Evolutionary conservation across 108 stramenopile genomes (phyloP).

Genomic region (Fistulifera pelliculosa): DNA sequence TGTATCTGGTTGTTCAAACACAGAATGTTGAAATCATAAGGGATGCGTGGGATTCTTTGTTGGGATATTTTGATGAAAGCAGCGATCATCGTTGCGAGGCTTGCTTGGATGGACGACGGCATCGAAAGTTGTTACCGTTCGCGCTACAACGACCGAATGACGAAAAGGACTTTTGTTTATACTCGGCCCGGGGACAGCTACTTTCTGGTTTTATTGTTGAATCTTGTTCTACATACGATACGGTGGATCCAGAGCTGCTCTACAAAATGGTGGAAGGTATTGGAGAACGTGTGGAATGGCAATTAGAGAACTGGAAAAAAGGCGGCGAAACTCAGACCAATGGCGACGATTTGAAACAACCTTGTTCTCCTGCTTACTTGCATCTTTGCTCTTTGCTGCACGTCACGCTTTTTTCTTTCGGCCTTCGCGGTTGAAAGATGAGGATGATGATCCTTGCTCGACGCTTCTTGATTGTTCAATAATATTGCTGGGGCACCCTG

Average conservation of each 20-base stretch:
- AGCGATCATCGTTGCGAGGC: too few relatives aligned
- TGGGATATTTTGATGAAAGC: too few relatives aligned
- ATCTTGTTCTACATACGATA: not conserved
- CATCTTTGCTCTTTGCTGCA: slow-evolving; percentile 26
- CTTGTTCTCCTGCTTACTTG: slow-evolving; percentile 13
- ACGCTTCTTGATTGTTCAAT: slow-evolving; percentile 34
- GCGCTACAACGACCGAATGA: not conserved
- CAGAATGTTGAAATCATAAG: too few relatives aligned
- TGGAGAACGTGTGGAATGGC: slow-evolving; percentile 31
- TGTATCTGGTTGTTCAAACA: too few relatives aligned
- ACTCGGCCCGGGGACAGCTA: slow-evolving; percentile 28
- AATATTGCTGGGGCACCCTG: slow-evolving; percentile 27
- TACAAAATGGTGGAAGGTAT: slow-evolving; percentile 8
- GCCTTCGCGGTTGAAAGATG: not conserved
- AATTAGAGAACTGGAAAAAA: slow-evolving; percentile 29
- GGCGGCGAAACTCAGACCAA: slow-evolving; percentile 10
- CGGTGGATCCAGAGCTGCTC: too few relatives aligned
- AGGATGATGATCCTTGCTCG: slow-evolving; percentile 17
- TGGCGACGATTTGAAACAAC: slow-evolving; percentile 8
- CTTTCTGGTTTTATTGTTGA: slow-evolving; percentile 20
- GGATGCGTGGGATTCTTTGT: too few relatives aligned
- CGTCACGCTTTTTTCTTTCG: slow-evolving; percentile 20
- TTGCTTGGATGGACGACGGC: too few relatives aligned
- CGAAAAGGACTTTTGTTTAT: slow-evolving; percentile 19
- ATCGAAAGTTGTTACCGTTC: not conserved